phyloP scores from a whole-genome alignment of 169 alveolate species.

The Plasmodium falciparum region DNA sequence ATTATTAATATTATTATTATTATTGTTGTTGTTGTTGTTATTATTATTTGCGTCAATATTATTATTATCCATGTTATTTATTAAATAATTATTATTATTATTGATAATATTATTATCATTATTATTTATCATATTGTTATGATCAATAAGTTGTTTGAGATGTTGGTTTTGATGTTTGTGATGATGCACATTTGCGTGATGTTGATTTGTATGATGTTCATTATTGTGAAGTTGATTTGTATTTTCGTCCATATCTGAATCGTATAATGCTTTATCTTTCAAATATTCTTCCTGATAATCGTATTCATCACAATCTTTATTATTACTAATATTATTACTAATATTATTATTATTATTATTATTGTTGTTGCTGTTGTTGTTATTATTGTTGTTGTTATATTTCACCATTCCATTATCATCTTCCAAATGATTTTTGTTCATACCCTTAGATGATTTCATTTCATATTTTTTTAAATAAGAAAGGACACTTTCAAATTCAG shows the following conservation, averaged over 20 bases:
- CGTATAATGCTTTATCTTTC: conserved; percentile 57
- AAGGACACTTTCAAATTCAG: conserved; percentile 55
- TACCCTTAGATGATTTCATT: conserved; percentile 33
- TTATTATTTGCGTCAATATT: neutral
- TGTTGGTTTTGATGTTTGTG: too few species aligned
- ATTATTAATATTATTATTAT: conserved; percentile 8
- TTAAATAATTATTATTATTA: neutral
- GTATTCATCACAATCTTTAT: conserved; percentile 20
- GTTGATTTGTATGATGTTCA: neutral
- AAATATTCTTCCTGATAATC: conserved; percentile 64
- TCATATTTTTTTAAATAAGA: conserved; percentile 60
- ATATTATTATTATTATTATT: too few species aligned
- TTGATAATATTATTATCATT: neutral
- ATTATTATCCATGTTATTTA: neutral
- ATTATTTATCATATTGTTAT: conserved; percentile 2
- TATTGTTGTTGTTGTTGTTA: conserved; percentile 1
- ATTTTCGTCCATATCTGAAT: conserved; percentile 55
- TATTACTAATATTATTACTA: too few species aligned
- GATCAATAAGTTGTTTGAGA: neutral
- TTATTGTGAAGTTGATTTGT: too few species aligned
- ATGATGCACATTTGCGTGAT: too few species aligned
- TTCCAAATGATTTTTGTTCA: conserved; percentile 7
- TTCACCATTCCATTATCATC: neutral
- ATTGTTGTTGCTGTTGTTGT: too few species aligned
- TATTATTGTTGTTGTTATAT: conserved; percentile 1